Conservation (phyloP, 2,329 filamentous ascomycete genomes). For the Paracoccidioides brasiliensis region DNA sequence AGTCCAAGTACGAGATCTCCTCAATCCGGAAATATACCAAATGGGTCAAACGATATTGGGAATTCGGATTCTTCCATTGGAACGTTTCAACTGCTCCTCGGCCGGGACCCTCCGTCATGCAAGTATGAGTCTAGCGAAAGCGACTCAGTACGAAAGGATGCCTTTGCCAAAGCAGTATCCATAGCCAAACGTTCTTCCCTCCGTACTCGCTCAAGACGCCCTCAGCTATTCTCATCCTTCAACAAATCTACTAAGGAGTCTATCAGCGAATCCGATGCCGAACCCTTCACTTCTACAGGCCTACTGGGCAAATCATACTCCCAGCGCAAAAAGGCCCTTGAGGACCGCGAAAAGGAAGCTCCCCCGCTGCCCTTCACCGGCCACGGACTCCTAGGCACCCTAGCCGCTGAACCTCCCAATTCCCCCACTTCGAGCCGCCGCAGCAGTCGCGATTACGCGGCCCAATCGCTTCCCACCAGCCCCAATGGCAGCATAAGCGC, state of each 20-base stretch:
- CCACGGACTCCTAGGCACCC: slow-evolving; percentile 39
- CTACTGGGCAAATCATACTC: slow-evolving; percentile 30
- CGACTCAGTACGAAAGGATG: slow-evolving; percentile 22
- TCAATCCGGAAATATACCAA: slow-evolving; percentile 12
- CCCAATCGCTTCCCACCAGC: background rate
- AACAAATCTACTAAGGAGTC: background rate
- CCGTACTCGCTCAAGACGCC: background rate
- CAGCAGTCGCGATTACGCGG: slow-evolving; percentile 16
- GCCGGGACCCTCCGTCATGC: slow-evolving; percentile 35
- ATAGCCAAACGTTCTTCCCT: background rate
- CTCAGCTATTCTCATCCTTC: background rate
- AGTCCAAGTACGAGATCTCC: slow-evolving; percentile 18
- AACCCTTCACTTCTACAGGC: slow-evolving; percentile 26
- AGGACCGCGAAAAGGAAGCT: slow-evolving; percentile 25
- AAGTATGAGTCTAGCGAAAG: slow-evolving; percentile 36
- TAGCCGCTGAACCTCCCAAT: slow-evolving; percentile 22
- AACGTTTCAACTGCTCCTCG: slow-evolving; percentile 54
- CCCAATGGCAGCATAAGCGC: slow-evolving; percentile 16
- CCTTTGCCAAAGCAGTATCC: background rate
- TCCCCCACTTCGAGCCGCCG: slow-evolving; percentile 9
- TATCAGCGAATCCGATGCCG: background rate
- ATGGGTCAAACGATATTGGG: slow-evolving; percentile 13
- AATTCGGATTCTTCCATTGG: slow-evolving; percentile 28
- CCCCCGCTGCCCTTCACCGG: slow-evolving; percentile 34
- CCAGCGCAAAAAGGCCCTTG: slow-evolving; percentile 28